Evolutionary conservation across 345 rosid genomes (phyloP), one percentile per base, ranked within the genome.

Genomic region (Microcos paniculata): DNA sequence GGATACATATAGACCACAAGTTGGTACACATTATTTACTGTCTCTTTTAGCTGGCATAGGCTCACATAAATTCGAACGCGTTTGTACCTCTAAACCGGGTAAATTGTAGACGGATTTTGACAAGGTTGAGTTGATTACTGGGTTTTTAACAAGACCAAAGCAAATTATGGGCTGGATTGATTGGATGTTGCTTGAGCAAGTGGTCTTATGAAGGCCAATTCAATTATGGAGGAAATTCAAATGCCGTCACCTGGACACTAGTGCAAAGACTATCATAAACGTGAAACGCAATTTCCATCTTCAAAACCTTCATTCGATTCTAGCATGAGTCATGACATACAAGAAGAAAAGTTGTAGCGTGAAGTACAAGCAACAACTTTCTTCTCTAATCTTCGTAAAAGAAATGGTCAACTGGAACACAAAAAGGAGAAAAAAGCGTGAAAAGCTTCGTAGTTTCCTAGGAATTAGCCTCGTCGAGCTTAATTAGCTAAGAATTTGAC

Each of bases 11-110:
- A 30, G 4, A 5, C 24, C 72, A 68, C 40, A 28, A 68, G 49
- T 30, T 42, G 45, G 28, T 11, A 30, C 72, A 8, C 59, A 49
- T 69, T 18, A 31, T 51, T 69, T 49, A 49, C 72, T 49, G 72
- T 69, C 59, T 43, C 26, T 69, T 30, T 4, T 69, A 49, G 73
- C 59, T 49, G 73, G 73, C 59, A 48, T 64, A n/a, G n/a, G n/a
- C 69, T 64, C 49, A 19, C 18, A 38, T 64, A n/a, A 38, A n/a
- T 65, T 66, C 30, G 23, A 66, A 66, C 53, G 71, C 53, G 71
- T 66, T 35, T 64, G 70, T 64, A 40, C 30, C 9, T 64, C 51
- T 16, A 12, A 12, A 62, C 43, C 18, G 8, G 42, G 43, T 15
- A 49, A 49, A 55, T 10, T 42, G 11, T 65, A 13, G 10, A n/a